A percentile compares a stretch with the other conserved stretches of the same genome.
Conservation (phyloP, 805 yeast genomes). For the Pichia nakasei region DNA sequence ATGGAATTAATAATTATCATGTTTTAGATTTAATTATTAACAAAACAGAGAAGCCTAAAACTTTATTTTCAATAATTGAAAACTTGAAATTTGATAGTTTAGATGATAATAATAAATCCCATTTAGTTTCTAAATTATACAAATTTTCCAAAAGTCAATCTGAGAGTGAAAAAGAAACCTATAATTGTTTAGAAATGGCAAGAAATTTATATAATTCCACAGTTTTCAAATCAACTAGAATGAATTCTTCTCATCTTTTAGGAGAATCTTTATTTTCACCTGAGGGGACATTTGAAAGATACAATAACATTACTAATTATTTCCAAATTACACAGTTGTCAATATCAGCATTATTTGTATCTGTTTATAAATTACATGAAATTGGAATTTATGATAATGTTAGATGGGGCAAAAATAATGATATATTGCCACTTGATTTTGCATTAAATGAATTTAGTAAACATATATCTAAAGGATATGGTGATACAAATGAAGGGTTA, state of each 20-base stretch:
- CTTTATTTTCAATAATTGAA: slow-evolving; percentile 11
- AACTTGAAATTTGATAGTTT: slow-evolving; percentile 9
- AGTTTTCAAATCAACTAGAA: slow-evolving; percentile 15
- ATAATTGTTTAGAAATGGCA: slow-evolving; percentile 18
- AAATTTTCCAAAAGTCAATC: slow-evolving; percentile 14
- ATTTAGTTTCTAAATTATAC: slow-evolving; percentile 20
- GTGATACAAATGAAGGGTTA: slow-evolving; percentile 23
- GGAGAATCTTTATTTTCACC: slow-evolving; percentile 31
- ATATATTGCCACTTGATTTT: slow-evolving; percentile 41
- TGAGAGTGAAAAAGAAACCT: slow-evolving; percentile 4
- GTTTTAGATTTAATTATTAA: slow-evolving; percentile 19
- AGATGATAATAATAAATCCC: slow-evolving; percentile 22
- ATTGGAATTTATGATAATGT: slow-evolving; percentile 7
- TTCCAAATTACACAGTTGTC: slow-evolving; percentile 20
- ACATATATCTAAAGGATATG: slow-evolving; percentile 28
- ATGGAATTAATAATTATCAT: slow-evolving; percentile 7
- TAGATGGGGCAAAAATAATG: slow-evolving; percentile 38
- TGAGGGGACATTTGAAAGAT: slow-evolving; percentile 21
- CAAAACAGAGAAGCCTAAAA: slow-evolving; percentile 10
- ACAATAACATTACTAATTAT: slow-evolving; percentile 12
- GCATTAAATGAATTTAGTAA: slow-evolving; percentile 49
- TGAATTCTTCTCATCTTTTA: slow-evolving; percentile 20
- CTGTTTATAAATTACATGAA: slow-evolving; percentile 30
- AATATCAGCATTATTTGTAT: slow-evolving; percentile 38
- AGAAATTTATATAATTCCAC: slow-evolving; percentile 14